Percentiles rank a stretch among this genome's conserved stretches.
Evolutionary conservation across 208 protist genomes (phyloP).

Genomic region (Leishmania major): DNA sequence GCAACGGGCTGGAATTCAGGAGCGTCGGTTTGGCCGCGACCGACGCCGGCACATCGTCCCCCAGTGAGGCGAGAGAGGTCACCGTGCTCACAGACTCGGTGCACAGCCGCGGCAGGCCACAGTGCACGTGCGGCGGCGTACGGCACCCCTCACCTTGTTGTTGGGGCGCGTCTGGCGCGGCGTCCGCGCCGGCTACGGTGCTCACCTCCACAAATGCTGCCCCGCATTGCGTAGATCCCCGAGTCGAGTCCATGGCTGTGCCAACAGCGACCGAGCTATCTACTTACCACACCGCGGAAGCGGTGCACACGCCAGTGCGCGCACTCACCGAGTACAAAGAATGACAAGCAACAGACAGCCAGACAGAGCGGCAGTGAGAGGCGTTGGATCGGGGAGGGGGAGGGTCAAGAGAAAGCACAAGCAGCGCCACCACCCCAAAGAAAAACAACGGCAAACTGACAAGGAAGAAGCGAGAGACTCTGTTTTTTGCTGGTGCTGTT

Average conservation of each 20-base stretch:
- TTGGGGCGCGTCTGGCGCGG: not conserved
- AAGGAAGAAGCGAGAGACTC: not conserved
- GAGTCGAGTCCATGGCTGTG: not conserved
- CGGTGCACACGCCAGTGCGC: not conserved
- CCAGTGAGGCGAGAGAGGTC: not conserved
- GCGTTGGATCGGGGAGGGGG: not conserved
- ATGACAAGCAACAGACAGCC: not conserved
- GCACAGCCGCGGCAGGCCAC: slow-evolving; percentile 3
- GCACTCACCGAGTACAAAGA: not conserved
- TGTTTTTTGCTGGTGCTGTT: not conserved
- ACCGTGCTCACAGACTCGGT: not conserved
- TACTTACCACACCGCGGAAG: not conserved
- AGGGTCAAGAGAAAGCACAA: not conserved
- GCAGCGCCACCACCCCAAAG: not conserved
- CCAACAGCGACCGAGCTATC: not conserved
- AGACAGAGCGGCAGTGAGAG: not conserved
- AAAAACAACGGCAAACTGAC: not conserved
- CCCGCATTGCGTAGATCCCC: not conserved
- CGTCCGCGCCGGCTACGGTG: not conserved
- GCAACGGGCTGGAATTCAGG: not conserved
- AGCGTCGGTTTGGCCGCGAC: not conserved
- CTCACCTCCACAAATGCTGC: not conserved
- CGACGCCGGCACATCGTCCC: not conserved
- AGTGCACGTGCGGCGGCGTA: not conserved
- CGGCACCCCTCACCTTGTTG: not conserved